These are phyloP conservation scores for Plasmodium sp. DNA, from an alignment of 169 alveolate genomes.

Conservation along the genomic window DNA sequence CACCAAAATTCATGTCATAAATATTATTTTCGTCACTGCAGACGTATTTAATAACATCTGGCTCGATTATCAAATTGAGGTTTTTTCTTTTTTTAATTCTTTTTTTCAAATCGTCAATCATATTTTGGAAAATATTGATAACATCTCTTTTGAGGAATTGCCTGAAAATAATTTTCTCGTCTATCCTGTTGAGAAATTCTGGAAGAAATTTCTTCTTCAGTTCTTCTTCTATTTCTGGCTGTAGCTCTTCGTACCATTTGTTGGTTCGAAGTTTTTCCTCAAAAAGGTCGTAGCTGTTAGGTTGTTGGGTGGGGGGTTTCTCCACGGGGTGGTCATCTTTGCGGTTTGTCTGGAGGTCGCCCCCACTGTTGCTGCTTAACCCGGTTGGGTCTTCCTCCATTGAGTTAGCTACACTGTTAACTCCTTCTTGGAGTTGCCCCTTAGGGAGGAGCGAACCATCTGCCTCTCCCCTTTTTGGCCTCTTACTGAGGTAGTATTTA, in stretches of 20 bases:
- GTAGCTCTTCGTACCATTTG: conserved; percentile 69
- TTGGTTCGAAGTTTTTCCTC: conserved; percentile 66
- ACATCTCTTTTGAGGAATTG: conserved; percentile 81
- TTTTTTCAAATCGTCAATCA: conserved; percentile 68
- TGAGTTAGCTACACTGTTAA: not conserved
- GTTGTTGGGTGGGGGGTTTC: not conserved
- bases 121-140: conserved; percentile 78
- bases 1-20: conserved; percentile 73
- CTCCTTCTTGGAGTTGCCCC: not conserved
- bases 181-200: conserved; percentile 86
- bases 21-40: conserved; percentile 65
- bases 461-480: not conserved
- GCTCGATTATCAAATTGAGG: conserved; percentile 37
- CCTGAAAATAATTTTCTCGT: conserved; percentile 81
- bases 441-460: not conserved
- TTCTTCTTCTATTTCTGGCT: conserved; percentile 76
- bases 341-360: not conserved
- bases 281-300: conserved; percentile 3
- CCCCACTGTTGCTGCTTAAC: not conserved
- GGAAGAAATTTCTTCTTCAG: conserved; percentile 78
- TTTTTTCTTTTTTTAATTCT: conserved; percentile 75
- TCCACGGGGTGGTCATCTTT: not conserved
- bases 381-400: not conserved
- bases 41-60: conserved; percentile 36
- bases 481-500: conserved; percentile 23